phyloP scores from a whole-genome alignment of 768 basidiomycete species.

The Serendipita sp. region DNA sequence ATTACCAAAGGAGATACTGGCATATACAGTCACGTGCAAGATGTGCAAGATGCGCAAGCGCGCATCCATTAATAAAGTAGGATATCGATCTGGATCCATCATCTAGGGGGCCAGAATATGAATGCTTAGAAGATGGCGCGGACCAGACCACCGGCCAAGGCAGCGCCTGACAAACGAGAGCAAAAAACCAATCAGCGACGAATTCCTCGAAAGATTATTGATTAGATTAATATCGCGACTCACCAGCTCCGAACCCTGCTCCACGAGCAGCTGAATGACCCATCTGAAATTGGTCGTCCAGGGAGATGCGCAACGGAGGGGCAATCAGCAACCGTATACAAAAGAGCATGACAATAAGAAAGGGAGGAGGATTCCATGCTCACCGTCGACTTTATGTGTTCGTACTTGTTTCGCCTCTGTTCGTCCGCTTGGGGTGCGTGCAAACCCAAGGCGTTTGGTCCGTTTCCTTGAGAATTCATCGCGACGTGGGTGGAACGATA shows the following conservation, averaged over 20 bases:
- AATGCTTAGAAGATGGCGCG: constrained; percentile 2
- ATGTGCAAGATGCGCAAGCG: too few species aligned
- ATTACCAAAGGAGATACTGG: neutral
- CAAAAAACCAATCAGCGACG: neutral
- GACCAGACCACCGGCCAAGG: neutral
- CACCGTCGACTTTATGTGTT: constrained; percentile 1
- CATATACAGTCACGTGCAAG: too few species aligned
- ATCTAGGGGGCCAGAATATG: neutral
- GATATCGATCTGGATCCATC: neutral
- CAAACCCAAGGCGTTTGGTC: neutral
- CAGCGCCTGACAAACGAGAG: neutral
- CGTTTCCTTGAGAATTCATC: neutral
- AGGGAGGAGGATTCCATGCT: neutral
- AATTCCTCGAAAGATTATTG: neutral
- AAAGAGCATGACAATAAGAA: neutral
- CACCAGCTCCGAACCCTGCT: constrained; percentile 1
- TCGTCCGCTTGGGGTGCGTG: neutral
- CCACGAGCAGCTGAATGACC: neutral
- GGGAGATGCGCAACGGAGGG: neutral
- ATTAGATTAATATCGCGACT: neutral
- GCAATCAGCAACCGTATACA: neutral
- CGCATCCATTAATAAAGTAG: neutral
- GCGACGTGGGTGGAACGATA: constrained; percentile 2
- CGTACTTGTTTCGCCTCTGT: neutral
- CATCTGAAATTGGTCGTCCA: neutral